phyloP scores from a whole-genome alignment of 345 rosid species.

The Eucalyptus fibrosa region DNA sequence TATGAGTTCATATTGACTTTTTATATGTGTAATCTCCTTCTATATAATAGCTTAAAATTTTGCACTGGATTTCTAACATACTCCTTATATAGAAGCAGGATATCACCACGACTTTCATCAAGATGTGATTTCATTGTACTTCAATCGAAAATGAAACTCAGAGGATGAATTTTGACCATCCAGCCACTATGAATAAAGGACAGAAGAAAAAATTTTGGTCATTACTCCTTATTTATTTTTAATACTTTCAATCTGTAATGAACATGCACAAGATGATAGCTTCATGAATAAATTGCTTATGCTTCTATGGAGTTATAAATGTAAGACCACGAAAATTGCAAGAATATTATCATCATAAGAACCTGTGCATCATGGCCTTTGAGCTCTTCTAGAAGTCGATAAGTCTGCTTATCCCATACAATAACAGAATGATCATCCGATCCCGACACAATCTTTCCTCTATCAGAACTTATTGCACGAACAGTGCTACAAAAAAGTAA shows the following conservation, averaged over 20 bases:
- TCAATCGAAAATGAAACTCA: background rate
- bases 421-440: slow-evolving; percentile 93
- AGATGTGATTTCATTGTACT: background rate
- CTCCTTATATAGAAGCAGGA: background rate
- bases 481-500: slow-evolving; percentile 49
- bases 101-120: background rate
- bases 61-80: background rate
- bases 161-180: background rate
- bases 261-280: background rate
- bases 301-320: background rate
- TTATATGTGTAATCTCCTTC: background rate
- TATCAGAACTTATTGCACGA: slow-evolving; percentile 95
- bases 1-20: background rate
- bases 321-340: background rate
- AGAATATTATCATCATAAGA: slow-evolving; percentile 4
- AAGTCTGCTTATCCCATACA: slow-evolving; percentile 98
- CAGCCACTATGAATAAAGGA: background rate
- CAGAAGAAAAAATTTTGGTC: background rate
- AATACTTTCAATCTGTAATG: background rate
- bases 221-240: background rate
- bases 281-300: background rate
- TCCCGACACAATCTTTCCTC: slow-evolving; percentile 97
- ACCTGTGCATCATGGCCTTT: slow-evolving; percentile 98
- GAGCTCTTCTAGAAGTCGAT: slow-evolving; percentile 84
- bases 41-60: background rate